These are phyloP conservation scores for Mycosphaerella arachidis DNA, from an alignment of 2,329 filamentous ascomycete genomes.

Conservation along the genomic window DNA sequence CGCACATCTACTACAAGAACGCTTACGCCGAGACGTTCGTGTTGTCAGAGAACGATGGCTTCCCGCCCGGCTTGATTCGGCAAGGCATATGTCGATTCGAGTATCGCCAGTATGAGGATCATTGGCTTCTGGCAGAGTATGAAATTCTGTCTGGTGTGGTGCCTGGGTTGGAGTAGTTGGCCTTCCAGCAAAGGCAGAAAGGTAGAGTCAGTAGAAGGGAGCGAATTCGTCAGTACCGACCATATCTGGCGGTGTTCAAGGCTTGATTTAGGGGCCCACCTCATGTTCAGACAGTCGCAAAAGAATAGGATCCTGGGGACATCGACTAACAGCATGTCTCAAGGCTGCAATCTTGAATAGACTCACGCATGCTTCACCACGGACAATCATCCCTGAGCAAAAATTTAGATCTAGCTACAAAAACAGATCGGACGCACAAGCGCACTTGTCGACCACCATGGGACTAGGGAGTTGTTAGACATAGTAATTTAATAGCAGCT, in stretches of 20 bases:
- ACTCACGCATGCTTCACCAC: no score
- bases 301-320: no score
- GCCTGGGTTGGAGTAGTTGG: not conserved
- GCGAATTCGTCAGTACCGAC: no score
- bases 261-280: no score
- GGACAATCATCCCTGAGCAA: not conserved
- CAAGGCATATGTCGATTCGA: not conserved
- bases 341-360: no score
- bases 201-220: no score
- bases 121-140: not conserved
- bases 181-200: not conserved
- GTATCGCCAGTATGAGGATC: not conserved
- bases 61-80: not conserved
- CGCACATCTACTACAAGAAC: not conserved
- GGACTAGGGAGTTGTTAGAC: not conserved
- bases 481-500: not conserved
- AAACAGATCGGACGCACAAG: not conserved
- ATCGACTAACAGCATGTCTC: no score
- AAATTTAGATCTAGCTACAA: not conserved
- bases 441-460: constrained; percentile 1
- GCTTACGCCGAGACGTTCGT: not conserved
- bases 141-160: not conserved
- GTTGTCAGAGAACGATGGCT: not conserved
- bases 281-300: no score
- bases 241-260: no score